Conservation (phyloP, 2,329 filamentous ascomycete genomes). For the Colletotrichum lini region DNA sequence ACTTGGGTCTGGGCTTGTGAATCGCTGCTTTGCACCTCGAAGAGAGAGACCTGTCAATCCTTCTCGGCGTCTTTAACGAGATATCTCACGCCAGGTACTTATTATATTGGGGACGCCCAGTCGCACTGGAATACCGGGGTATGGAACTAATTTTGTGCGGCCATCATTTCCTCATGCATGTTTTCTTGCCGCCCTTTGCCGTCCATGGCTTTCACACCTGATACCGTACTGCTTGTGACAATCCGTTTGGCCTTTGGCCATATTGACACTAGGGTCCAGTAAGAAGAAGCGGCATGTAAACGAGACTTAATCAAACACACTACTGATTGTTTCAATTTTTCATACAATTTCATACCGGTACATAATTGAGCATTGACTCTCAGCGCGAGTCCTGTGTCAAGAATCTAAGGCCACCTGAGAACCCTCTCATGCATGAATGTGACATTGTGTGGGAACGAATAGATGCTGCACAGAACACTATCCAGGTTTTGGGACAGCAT, state of each 20-base stretch:
- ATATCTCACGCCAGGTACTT: not conserved
- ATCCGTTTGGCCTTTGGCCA: not conserved
- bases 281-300: no score
- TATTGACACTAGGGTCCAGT: no score
- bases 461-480: not conserved
- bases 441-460: not conserved
- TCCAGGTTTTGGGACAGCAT: not conserved
- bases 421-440: not conserved
- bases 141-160: no score
- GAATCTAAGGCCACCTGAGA: not conserved
- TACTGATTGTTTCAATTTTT: not conserved
- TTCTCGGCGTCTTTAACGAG: not conserved
- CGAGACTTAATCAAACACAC: no score
- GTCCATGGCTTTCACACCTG: not conserved
- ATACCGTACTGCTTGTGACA: not conserved
- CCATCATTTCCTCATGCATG: not conserved
- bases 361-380: no score
- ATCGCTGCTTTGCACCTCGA: not conserved
- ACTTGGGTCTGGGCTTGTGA: not conserved
- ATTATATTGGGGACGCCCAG: no score
- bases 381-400: conserved; percentile 2
- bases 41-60: not conserved
- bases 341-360: not conserved
- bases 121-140: not conserved
- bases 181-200: not conserved